Base-by-base conservation (phyloP, 305 asterid species). In the Fraxinus floribunda region DNA sequence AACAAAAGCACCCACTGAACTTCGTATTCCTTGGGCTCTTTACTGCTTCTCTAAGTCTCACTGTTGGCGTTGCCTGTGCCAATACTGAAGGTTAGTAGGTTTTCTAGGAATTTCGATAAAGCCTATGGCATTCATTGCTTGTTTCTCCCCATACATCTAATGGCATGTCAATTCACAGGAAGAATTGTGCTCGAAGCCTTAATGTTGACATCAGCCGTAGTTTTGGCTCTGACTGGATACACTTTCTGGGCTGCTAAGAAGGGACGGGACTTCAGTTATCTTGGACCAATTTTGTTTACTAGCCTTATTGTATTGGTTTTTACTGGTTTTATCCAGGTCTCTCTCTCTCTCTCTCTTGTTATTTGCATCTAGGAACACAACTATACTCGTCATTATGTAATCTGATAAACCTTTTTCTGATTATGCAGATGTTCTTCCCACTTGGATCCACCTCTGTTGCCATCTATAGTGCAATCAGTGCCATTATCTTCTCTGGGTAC, bases 171-270 rank as follows among this genome's bases (percentile, higher is more conserved):
- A 55, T 46, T 78, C 76, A 13, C 97, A 96, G 98, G 98, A 86
- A 88, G 84, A 86, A 88, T 93, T 76, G 98, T 94, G 89, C 97
- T 96, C 9, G 95, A 94, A 86, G 98, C 98, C 78, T 85, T 93
- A 72, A 83, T 92, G 88, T 79, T 96, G 92, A 96, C 99, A 72
- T 93, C 97, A 10, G 96, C 97, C n/a, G 98, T 96, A 71, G 98
- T 94, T 86, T 79, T 88, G 36, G 97, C 95, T 75, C 90, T 96
- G 79, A 96, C 97, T 62, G 93, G 93, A n/a, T 96, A 96, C 81
- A 94, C 99, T 70, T 96, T 96, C 93, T 96, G 98, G 99, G 99
- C 98, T 87, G 83, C 98, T 41, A 93, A 86, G 93, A 96, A 87
- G 92, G 98, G 99, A 85, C 90, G 92, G 81, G 98, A 94, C 89